These are phyloP conservation scores for Inosperma sp. DNA, from an alignment of 768 basidiomycete genomes.

Conservation along the genomic window DNA sequence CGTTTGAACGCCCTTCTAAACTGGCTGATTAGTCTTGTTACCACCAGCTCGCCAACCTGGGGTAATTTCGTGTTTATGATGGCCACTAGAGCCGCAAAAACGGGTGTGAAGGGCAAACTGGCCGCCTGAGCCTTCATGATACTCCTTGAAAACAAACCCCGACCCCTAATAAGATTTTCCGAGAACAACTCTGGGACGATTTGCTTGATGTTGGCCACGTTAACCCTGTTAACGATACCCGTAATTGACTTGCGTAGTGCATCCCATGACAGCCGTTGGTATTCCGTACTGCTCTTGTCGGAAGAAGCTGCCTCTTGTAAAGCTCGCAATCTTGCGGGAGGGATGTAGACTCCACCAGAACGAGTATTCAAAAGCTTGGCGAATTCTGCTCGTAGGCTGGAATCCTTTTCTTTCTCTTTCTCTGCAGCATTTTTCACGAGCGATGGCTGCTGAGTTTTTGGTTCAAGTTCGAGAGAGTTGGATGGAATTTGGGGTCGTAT, in stretches of 20 bases:
- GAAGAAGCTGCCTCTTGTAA: conserved; percentile 77
- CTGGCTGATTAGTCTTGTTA: conserved; percentile 88
- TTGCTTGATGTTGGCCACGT: conserved; percentile 92
- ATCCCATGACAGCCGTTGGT: conserved; percentile 96
- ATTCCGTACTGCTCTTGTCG: conserved; percentile 84
- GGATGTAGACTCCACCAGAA: conserved; percentile 95
- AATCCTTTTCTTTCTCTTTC: conserved; percentile 39
- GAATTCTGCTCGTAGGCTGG: conserved; percentile 82
- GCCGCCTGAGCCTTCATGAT: conserved; percentile 98
- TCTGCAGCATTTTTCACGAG: conserved; percentile 41
- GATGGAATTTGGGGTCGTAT: conserved; percentile 73
- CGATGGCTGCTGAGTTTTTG: conserved; percentile 52
- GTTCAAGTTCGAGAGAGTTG: conserved; percentile 63
- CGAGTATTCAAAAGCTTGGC: conserved; percentile 77
- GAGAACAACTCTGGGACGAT: conserved; percentile 86
- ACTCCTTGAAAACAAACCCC: conserved; percentile 88
- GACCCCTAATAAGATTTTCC: conserved; percentile 91
- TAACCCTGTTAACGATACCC: conserved; percentile 99
- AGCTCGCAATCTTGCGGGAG: conserved; percentile 87
- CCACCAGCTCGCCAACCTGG: conserved; percentile 88
- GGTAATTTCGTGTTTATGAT: conserved; percentile 98
- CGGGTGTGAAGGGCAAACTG: conserved; percentile 96
- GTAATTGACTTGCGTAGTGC: conserved; percentile 96
- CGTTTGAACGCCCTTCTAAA: conserved; percentile 93
- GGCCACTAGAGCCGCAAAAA: conserved; percentile 90